Conservation (phyloP, 1,139 yeast species). For the Candida tropicalis region DNA sequence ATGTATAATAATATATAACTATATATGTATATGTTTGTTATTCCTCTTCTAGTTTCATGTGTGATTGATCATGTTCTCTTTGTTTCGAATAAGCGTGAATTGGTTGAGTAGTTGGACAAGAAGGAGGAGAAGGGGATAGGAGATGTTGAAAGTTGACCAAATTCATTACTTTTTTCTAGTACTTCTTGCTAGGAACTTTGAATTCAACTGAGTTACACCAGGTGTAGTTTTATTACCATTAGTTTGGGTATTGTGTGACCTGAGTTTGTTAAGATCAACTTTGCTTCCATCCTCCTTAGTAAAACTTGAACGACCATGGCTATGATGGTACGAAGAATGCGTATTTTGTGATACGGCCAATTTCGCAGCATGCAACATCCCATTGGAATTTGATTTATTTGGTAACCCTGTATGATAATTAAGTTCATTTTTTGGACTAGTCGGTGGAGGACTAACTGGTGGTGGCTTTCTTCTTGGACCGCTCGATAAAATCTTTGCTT, state of each 20-base stretch:
- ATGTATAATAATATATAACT: no score
- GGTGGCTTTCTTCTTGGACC: conserved; percentile 39
- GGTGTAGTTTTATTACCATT: conserved; percentile 13
- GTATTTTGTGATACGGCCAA: conserved; percentile 46
- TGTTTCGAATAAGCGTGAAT: no score
- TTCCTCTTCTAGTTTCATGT: no score
- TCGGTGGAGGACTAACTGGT: conserved; percentile 32
- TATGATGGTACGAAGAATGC: conserved; percentile 22
- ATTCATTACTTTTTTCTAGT: conserved; percentile 41
- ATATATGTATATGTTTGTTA: no score
- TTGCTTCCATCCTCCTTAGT: conserved; percentile 31
- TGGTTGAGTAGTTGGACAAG: no score
- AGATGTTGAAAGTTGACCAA: no score
- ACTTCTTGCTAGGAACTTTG: conserved; percentile 48
- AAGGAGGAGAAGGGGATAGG: no score
- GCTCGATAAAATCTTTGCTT: conserved; percentile 11
- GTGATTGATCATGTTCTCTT: no score
- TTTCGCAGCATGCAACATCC: conserved; percentile 46
- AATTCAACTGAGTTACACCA: conserved; percentile 41
- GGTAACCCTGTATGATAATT: conserved; percentile 42
- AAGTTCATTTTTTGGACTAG: conserved; percentile 22
- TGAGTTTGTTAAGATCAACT: conserved; percentile 5
- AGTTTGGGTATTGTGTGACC: conserved; percentile 5
- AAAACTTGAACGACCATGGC: conserved; percentile 40
- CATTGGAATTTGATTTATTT: conserved; percentile 21